Base-by-base conservation (phyloP, 73 alveolate genomes). In the Uronychia setigera region DNA sequence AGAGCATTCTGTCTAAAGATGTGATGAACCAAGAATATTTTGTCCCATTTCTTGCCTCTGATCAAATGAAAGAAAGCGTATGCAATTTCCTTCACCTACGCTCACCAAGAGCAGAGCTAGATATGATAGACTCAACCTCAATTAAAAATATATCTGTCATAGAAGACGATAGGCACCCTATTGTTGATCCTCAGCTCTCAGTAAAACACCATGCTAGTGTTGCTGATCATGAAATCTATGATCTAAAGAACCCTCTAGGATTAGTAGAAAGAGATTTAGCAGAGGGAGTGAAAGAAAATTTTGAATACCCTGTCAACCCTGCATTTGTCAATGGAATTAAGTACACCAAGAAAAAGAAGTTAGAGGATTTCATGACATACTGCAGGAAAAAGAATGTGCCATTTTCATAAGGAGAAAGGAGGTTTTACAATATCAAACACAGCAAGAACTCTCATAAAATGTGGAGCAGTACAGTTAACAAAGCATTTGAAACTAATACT, bases 261-360 rank as follows among this genome's bases (percentile, higher is more conserved):
- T 46, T 46, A 19, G 19, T 46, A 11, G 67, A 46, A 46, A 5
- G 67, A 19, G 67, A 46, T 19, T 46, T 46, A 19, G 67, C 67
- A 46, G 67, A 46, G 19, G 19, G 67, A 5, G 19, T 19, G 5
- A 46, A 67, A 26, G 34, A 26, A 13, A 67, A 1, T 67, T 67
- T 67, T 67, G 32, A 67, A 25, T 67, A 25, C 78, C 89, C 89
- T 9, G 74, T 82, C 82, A 82, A 82, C 60, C 83, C 89, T 9
- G 88, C 78, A 26, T 82, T 82, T 74, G 34, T 82, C 26, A 31
- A 34, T 26, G 79, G 57, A 29, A 78, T 77, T 11, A 58, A 60
- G 34, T 59, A 67, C 31, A 67, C 74, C 60, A 11, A 30, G 26
- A 60, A 60, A 25, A 32, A 26, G 0, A 35, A 60, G 27, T 60